Base-by-base conservation (phyloP, 2,329 filamentous ascomycete species). In the Madurella mycetomatis region DNA sequence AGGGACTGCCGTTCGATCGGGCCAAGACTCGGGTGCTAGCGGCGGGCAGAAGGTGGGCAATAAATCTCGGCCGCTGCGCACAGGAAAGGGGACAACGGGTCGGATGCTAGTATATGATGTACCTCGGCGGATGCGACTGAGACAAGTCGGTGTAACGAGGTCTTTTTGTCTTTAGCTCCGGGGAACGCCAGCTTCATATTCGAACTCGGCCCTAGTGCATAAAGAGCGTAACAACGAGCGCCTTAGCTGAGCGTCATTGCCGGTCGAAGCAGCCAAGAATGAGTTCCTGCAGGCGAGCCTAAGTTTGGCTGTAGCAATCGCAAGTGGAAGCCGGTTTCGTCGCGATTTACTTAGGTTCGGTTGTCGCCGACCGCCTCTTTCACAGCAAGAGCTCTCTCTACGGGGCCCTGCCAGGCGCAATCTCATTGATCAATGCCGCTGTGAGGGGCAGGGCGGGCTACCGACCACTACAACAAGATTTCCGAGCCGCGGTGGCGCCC, bases 141-240 rank as follows among this genome's bases (percentile, higher is more conserved):
- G 69, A 71, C 70, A 71, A 64, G 63, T 13, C 63, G 56, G 69
- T 70, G 68, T 66, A 64, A 71, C 70, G 58, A 51, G 49, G 49
- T 41, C 58, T 47, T 49, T 42, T 48, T 41, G 47, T 50, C 30
- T 25, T 50, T 39, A 47, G 37, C 18, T n/a, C 18, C 34, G 34
- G 25, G 34, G 34, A 37, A 16, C n/a, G 15, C 34, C 46, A 41
- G 12, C 17, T 25, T 17, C 34, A 34, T 2, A 43, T 13, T 41
- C 18, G 7, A 37, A 39, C 30, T 9, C 34, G 34, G 34, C 34
- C 34, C 4, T 37, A 9, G 34, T 12, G 9, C 13, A 37, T 37
- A 9, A 15, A 37, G 9, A 37, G 34, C 13, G 11, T 12, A 16
- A 42, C 15, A 12, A 2, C 16, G 41, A 25, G 41, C 42, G 39